Conservation (phyloP, 2,329 filamentous ascomycete genomes). For the Penicillium sp. region DNA sequence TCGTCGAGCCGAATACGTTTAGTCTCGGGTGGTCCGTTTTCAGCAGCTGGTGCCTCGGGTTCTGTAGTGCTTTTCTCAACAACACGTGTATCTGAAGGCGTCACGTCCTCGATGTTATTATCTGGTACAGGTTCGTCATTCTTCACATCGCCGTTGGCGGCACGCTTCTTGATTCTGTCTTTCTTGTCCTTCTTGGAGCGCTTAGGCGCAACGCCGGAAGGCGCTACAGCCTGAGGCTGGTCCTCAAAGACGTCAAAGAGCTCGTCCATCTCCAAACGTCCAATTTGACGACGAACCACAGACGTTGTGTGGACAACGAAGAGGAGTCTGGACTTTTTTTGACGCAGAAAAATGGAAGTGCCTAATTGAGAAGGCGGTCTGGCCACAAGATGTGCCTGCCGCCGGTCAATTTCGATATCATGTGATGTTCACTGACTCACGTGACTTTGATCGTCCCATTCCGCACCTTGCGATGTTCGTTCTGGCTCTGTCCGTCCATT, state of each 20-base stretch:
- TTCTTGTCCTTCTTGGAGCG: conserved; percentile 59
- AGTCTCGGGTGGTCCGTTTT: conserved; percentile 46
- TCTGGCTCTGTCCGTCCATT: conserved; percentile 29
- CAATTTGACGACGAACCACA: conserved; percentile 20
- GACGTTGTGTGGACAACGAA: conserved; percentile 20
- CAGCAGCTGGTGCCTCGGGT: conserved; percentile 29
- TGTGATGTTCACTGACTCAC: neutral
- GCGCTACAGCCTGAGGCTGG: conserved; percentile 54
- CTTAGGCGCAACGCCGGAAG: conserved; percentile 38
- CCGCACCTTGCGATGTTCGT: conserved; percentile 30
- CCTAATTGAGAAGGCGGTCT: conserved; percentile 33
- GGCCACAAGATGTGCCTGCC: neutral
- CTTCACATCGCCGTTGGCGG: conserved; percentile 78
- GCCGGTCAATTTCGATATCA: neutral
- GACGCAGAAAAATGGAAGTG: conserved; percentile 41
- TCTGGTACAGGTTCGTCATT: conserved; percentile 34
- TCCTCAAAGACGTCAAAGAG: conserved; percentile 83
- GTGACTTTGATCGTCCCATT: conserved; percentile 27
- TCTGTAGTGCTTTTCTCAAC: conserved; percentile 16
- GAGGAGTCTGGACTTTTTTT: conserved; percentile 27
- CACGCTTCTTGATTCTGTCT: conserved; percentile 80
- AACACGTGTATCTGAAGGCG: conserved; percentile 27
- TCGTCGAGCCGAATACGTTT: conserved; percentile 57
- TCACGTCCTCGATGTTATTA: conserved; percentile 38
- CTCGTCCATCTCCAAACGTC: conserved; percentile 65